These are phyloP conservation scores for Phylloporus sp. DNA, from an alignment of 768 basidiomycete species.

Conservation along the genomic window DNA sequence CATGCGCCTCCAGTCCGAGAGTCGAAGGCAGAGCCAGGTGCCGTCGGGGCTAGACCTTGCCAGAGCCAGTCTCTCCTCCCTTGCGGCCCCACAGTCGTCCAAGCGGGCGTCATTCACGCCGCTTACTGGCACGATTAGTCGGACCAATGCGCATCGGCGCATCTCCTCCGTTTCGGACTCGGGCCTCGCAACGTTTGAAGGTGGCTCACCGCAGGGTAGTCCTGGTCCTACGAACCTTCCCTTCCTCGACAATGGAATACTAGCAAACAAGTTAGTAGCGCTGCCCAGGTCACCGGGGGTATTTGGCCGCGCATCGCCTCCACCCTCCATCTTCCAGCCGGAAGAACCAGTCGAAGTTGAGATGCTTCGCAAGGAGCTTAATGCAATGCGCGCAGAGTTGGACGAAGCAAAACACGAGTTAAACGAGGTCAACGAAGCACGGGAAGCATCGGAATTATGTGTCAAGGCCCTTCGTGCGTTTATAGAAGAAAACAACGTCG, in stretches of 20 bases:
- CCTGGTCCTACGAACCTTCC: slow-evolving; percentile 33
- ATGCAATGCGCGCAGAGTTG: slow-evolving; percentile 50
- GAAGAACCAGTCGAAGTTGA: slow-evolving; percentile 47
- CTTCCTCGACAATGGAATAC: slow-evolving; percentile 29
- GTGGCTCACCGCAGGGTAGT: slow-evolving; percentile 29
- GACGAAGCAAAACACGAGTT: slow-evolving; percentile 64
- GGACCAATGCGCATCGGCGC: slow-evolving; percentile 55
- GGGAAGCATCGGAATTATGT: slow-evolving; percentile 83
- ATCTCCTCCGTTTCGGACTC: slow-evolving; percentile 72
- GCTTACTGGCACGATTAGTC: slow-evolving; percentile 50
- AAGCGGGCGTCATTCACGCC: slow-evolving; percentile 77
- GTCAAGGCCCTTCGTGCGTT: slow-evolving; percentile 78
- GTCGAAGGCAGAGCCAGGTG: slow-evolving; percentile 53
- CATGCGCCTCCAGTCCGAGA: slow-evolving; percentile 83
- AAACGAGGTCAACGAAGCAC: slow-evolving; percentile 73
- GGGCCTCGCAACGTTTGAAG: slow-evolving; percentile 34
- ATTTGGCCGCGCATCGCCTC: slow-evolving; percentile 48
- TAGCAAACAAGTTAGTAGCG: slow-evolving; percentile 20
- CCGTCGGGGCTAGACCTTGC: slow-evolving; percentile 51
- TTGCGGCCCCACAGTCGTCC: slow-evolving; percentile 44
- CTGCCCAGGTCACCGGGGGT: slow-evolving; percentile 43
- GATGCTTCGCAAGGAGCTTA: slow-evolving; percentile 55
- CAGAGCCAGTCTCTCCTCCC: slow-evolving; percentile 39
- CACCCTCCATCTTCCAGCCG: slow-evolving; percentile 31
- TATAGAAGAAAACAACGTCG: slow-evolving; percentile 69